Evolutionary conservation across 495 filamentous ascomycete species (phyloP).

Genomic region (Chlorociboria aeruginascens): DNA sequence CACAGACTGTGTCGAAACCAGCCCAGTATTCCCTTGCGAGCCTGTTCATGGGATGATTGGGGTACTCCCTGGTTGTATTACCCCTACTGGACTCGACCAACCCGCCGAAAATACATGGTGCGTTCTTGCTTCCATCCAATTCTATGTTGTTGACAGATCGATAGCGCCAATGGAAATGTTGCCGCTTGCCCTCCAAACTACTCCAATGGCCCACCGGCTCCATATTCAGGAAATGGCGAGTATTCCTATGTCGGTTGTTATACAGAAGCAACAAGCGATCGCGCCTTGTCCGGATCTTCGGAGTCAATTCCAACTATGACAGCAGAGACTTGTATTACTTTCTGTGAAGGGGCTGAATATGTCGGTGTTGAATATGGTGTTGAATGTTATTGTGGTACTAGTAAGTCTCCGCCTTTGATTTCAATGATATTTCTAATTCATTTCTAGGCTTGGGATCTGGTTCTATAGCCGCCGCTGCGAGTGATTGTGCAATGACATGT

Average conservation of each 20-base stretch:
- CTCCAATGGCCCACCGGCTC: too few species aligned
- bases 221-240: too few species aligned
- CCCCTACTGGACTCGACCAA: neutral
- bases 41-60: neutral
- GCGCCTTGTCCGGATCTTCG: constrained; percentile 3
- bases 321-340: neutral
- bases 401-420: too few species aligned
- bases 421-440: too few species aligned
- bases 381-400: neutral
- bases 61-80: neutral
- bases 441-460: too few species aligned
- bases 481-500: too few species aligned
- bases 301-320: neutral
- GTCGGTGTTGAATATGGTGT: neutral
- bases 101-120: neutral
- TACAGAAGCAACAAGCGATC: constrained; percentile 25
- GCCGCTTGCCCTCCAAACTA: too few species aligned
- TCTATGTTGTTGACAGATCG: too few species aligned
- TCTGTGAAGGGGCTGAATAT: neutral
- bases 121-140: neutral
- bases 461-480: too few species aligned
- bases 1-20: neutral
- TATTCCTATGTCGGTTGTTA: constrained; percentile 28
- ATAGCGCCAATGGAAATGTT: too few species aligned
- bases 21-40: neutral